phyloP scores from a whole-genome alignment of 192 early-diverging fungal genomes.

The Gamsiella multidivaricata region DNA sequence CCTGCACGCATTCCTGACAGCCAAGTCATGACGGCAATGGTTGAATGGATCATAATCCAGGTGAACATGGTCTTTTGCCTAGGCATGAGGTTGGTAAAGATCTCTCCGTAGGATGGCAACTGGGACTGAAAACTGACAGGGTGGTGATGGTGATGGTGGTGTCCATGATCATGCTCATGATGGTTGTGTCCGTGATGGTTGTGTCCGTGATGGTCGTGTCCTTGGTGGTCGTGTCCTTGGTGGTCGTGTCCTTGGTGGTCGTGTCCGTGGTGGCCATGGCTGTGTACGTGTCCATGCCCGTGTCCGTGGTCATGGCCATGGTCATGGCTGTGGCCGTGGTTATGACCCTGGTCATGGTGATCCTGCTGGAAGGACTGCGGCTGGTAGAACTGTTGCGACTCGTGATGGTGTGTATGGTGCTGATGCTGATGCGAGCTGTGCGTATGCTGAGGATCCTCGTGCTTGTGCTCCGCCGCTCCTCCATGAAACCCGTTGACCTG shows the following conservation, averaged over 20 bases:
- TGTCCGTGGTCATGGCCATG: conserved; percentile 9
- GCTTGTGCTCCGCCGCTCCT: not conserved
- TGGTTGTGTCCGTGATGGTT: conserved; percentile 12
- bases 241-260: conserved; percentile 4
- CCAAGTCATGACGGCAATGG: conserved; percentile 57
- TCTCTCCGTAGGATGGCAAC: conserved; percentile 54
- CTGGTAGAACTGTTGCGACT: not conserved
- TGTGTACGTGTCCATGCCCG: not conserved
- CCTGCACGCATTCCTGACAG: conserved; percentile 54
- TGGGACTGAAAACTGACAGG: conserved; percentile 49
- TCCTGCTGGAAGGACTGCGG: not conserved
- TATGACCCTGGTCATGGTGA: not conserved
- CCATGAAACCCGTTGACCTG: conserved; percentile 13
- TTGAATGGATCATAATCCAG: conserved; percentile 58
- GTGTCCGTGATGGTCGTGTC: not conserved
- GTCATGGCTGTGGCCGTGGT: conserved; percentile 17
- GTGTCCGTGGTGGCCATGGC: not conserved
- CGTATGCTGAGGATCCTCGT: not conserved
- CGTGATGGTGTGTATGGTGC: conserved; percentile 6
- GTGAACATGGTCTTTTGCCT: conserved; percentile 68
- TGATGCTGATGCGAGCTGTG: conserved; percentile 23
- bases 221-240: not conserved
- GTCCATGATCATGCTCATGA: conserved; percentile 5
- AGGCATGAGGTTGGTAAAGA: conserved; percentile 54
- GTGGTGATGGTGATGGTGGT: conserved; percentile 17